phyloP scores from a whole-genome alignment of 2,329 filamentous ascomycete species.

The Sclerotinia trifoliorum region DNA sequence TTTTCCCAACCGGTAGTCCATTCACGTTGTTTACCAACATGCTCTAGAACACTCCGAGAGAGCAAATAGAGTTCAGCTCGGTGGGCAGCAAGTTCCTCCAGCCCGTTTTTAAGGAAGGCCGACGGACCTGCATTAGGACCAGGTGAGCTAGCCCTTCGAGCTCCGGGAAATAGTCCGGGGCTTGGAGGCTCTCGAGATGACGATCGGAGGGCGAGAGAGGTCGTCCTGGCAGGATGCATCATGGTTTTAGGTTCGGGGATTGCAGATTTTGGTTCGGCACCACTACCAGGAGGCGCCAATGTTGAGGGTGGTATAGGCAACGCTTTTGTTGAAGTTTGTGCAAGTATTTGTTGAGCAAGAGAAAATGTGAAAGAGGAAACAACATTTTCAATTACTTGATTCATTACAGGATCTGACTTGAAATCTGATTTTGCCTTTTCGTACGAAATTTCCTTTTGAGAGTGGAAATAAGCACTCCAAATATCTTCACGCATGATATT shows the following conservation, averaged over 20 bases:
- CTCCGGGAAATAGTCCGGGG: slow-evolving; percentile 54
- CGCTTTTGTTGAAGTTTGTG: slow-evolving; percentile 69
- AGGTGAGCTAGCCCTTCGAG: slow-evolving; percentile 43
- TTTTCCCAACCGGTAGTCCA: slow-evolving; percentile 78
- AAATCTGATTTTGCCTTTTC: slow-evolving; percentile 39
- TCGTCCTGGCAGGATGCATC: slow-evolving; percentile 65
- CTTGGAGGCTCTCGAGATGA: slow-evolving; percentile 49
- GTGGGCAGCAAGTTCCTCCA: slow-evolving; percentile 78
- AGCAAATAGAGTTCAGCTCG: slow-evolving; percentile 80
- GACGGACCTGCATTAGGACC: slow-evolving; percentile 45
- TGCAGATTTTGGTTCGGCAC: slow-evolving; percentile 58
- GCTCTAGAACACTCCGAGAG: slow-evolving; percentile 75
- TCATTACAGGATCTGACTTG: slow-evolving; percentile 42
- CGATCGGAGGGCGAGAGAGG: slow-evolving; percentile 54
- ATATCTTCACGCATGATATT: slow-evolving; percentile 79
- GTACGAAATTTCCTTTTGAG: slow-evolving; percentile 19
- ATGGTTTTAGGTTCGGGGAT: slow-evolving; percentile 69
- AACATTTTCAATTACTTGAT: slow-evolving; percentile 66
- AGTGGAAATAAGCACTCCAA: slow-evolving; percentile 52
- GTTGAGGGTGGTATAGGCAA: slow-evolving; percentile 64
- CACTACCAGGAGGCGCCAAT: slow-evolving; percentile 43
- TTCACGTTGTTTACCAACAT: slow-evolving; percentile 65
- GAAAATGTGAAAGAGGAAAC: slow-evolving; percentile 77
- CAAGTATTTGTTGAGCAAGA: slow-evolving; percentile 71
- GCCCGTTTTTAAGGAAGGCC: slow-evolving; percentile 59